A percentile compares a stretch with the other conserved stretches of the same genome.
These are phyloP conservation scores for Ogataea methanolica DNA, from an alignment of 805 yeast genomes.

Conservation along the genomic window DNA sequence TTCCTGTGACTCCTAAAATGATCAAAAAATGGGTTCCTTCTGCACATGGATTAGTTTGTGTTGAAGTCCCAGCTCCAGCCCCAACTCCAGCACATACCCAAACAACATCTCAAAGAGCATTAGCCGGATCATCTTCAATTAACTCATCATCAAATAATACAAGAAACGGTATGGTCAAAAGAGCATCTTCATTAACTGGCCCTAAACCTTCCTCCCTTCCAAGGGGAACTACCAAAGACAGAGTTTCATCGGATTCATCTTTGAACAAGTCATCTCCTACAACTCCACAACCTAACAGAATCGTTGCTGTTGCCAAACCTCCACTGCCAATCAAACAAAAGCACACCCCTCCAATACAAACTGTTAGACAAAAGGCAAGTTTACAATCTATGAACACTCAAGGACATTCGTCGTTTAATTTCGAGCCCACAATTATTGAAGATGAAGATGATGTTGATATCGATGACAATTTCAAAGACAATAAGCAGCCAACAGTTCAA, in stretches of 20 bases:
- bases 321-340: background rate
- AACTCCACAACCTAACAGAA: background rate
- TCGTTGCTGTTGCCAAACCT: too few species aligned
- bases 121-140: conserved; percentile 22
- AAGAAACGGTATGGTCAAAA: conserved; percentile 12
- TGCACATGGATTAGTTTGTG: conserved; percentile 60
- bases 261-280: background rate
- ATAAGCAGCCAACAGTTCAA: background rate
- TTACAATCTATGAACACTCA: conserved; percentile 21
- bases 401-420: conserved; percentile 8
- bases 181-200: conserved; percentile 18
- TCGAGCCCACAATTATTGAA: conserved; percentile 22
- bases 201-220: conserved; percentile 8
- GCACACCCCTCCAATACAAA: conserved; percentile 3
- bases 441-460: conserved; percentile 13
- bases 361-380: conserved; percentile 15
- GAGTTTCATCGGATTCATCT: background rate
- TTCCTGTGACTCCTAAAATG: conserved; percentile 34
- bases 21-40: conserved; percentile 72
- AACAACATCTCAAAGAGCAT: conserved; percentile 8
- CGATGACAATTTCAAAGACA: background rate
- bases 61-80: conserved; percentile 56
- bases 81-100: conserved; percentile 5
- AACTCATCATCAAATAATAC: conserved; percentile 16
- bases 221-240: background rate